Conservation (phyloP, 192 early-diverging fungal genomes). For the Gamsiella multidivaricata region DNA sequence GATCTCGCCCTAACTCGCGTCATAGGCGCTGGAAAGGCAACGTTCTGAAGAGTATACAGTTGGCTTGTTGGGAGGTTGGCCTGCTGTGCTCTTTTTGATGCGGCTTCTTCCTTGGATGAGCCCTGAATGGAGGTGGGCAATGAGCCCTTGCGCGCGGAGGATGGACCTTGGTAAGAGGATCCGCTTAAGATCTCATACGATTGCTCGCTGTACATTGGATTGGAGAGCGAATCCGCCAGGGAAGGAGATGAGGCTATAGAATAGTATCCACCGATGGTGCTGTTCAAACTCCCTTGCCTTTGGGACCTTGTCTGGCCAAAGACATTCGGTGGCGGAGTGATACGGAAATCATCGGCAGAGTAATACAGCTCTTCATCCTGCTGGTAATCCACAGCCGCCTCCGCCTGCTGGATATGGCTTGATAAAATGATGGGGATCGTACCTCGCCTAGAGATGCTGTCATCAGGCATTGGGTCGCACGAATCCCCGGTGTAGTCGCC, state of each 20-base stretch:
- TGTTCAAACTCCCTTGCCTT: slow-evolving; percentile 45
- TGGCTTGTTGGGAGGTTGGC: background rate
- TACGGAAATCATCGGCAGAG: slow-evolving; percentile 15
- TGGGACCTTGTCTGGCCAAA: slow-evolving; percentile 34
- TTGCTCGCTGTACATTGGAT: slow-evolving; percentile 50
- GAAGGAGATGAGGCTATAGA: slow-evolving; percentile 42
- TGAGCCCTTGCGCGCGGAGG: slow-evolving; percentile 31
- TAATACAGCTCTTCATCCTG: background rate
- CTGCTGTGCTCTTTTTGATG: background rate
- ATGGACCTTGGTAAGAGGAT: background rate
- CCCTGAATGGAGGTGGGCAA: slow-evolving; percentile 18
- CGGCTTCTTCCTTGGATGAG: slow-evolving; percentile 4
- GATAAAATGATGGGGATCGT: slow-evolving; percentile 43
- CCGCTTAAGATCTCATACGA: background rate
- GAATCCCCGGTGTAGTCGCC: no score
- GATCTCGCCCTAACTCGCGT: background rate
- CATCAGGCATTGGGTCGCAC: background rate
- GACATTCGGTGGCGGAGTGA: slow-evolving; percentile 37
- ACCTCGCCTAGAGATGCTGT: slow-evolving; percentile 13
- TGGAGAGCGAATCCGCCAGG: slow-evolving; percentile 48
- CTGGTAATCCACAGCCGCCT: background rate
- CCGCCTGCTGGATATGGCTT: slow-evolving; percentile 15
- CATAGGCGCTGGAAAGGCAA: background rate
- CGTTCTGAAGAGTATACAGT: background rate
- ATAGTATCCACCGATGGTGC: slow-evolving; percentile 44